Base-by-base conservation (phyloP, 2,329 filamentous ascomycete genomes). In the Cordyceps fumosorosea region DNA sequence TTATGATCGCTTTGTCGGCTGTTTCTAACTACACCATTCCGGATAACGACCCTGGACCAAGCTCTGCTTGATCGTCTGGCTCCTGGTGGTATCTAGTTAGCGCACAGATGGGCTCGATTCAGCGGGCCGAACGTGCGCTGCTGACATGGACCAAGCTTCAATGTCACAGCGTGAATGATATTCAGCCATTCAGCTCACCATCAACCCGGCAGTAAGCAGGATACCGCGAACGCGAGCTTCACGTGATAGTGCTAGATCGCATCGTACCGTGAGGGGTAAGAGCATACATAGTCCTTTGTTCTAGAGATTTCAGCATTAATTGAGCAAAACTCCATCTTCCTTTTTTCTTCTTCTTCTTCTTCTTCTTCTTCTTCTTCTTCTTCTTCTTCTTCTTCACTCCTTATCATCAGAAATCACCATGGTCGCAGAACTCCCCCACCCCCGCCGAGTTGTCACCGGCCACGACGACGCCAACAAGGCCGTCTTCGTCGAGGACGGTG, bases 401-500 rank as follows among this genome's bases (percentile, higher is more conserved):
- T 1, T 7, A 18, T 14, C n/a, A 2, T 20, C 34, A 2, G 34
- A 11, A 32, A 37, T 37, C 34, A 37, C 16, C 32, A 61, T 61
- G 59, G 59, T 50, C 16, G 42, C 59, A n/a, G 59, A 61, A 18
- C 59, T 61, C 42, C 59, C 59, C 16, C 59, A 61, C 18, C 66
- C 66, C 16, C 60, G 66, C 20, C 55, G 66, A 44, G 63, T 67
- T 40, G 66, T 67, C 37, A 67, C 66, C 18, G 66, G 66, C 60
- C 66, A 67, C 50, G 65, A 66, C n/a, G 29, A 42, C 42, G 48
- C 59, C 14, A 63, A 56, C 54, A 65, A 63, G 18, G 62, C 66
- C 29, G 52, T 67, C 26, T 60, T 64, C 4, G 58, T 67, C 45
- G 65, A 50, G 2, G 66, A 67, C 29, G 52, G 65, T 47, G 11